Evolutionary conservation across 2,329 filamentous ascomycete species (phyloP), one percentile per base, ranked within the genome.

Genomic region (Pestalotiopsis sp.): DNA sequence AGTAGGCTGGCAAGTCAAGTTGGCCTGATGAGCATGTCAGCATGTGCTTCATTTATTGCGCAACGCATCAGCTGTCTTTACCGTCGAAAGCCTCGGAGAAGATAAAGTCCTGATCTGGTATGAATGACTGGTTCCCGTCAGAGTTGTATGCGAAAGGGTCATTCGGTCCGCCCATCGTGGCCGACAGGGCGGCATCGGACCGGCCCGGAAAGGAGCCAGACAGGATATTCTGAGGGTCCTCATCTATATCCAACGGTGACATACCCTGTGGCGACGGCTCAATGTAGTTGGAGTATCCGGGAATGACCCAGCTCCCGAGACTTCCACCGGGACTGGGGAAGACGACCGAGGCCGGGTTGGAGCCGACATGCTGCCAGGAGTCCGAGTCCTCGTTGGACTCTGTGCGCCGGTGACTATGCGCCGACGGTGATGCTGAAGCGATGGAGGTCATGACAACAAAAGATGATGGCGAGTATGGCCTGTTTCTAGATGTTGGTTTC

Each of bases 271-370:
- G 76, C 24, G 79, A 79, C 24, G 72, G 70, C 67, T 77, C 74
- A 13, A 78, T 67, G 48, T 78, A 74, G 64, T 72, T 73, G 22
- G 75, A 69, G 69, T 81, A 80, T 38, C 81, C 79, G 60, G 87
- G 75, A 57, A 87, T 75, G 13, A 79, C 80, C 76, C 83, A 88
- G 24, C 85, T 85, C 48, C 80, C 81, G 71, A 88, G 75, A 68
- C 85, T 87, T 14, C 82, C 20, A 69, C 81, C 85, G 11, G 86
- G 85, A 69, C 86, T 86, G 30, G 83, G 81, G 20, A 84, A 76
- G 20, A 79, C 81, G 65, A 74, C 73, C 26, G 76, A 75, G n/a
- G 75, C 71, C 13, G 76, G 74, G 58, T 75, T 75, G 24, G 73
- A 74, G 30, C 75, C 73, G 71, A 77, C 71, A 73, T 76, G 73